A percentile compares a stretch with the other conserved stretches of the same genome.
phyloP scores from a whole-genome alignment of 306 rosid species.

The Delonix regia region DNA sequence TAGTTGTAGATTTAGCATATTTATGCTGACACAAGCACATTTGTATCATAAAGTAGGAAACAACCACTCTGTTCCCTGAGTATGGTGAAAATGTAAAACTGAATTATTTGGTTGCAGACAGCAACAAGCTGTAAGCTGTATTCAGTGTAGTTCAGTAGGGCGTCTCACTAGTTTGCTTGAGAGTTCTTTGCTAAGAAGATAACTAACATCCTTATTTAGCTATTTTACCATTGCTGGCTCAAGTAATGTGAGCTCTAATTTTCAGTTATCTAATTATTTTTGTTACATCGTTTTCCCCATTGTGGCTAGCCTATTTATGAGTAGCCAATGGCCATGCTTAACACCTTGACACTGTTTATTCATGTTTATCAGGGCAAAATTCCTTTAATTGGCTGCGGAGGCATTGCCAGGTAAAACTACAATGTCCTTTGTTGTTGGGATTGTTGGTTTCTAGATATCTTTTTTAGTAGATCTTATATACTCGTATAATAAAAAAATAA shows the following conservation, averaged over 20 bases:
- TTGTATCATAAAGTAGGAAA: background rate
- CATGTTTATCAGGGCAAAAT: slow-evolving; percentile 72
- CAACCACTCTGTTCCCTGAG: background rate
- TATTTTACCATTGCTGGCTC: background rate
- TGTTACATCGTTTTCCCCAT: background rate
- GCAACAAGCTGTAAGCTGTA: background rate
- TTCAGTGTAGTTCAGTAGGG: background rate
- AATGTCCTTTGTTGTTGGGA: background rate
- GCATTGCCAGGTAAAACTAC: slow-evolving; percentile 74
- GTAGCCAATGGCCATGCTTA: slow-evolving; percentile 1
- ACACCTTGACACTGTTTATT: slow-evolving; percentile 32
- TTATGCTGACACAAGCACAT: background rate
- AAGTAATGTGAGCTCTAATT: background rate
- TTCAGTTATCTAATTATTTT: background rate
- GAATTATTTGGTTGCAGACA: background rate
- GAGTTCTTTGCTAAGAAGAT: background rate
- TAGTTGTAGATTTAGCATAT: background rate
- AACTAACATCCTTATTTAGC: background rate
- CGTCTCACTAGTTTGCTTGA: slow-evolving; percentile 23
- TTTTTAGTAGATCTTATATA: background rate
- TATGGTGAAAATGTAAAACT: slow-evolving; percentile 1
- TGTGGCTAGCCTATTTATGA: slow-evolving; percentile 5
- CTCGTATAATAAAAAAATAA: background rate
- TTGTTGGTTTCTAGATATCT: slow-evolving; percentile 31
- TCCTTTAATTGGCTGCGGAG: slow-evolving; percentile 92